Base-by-base conservation (phyloP, 768 basidiomycete species). In the Cubamyces sp. region DNA sequence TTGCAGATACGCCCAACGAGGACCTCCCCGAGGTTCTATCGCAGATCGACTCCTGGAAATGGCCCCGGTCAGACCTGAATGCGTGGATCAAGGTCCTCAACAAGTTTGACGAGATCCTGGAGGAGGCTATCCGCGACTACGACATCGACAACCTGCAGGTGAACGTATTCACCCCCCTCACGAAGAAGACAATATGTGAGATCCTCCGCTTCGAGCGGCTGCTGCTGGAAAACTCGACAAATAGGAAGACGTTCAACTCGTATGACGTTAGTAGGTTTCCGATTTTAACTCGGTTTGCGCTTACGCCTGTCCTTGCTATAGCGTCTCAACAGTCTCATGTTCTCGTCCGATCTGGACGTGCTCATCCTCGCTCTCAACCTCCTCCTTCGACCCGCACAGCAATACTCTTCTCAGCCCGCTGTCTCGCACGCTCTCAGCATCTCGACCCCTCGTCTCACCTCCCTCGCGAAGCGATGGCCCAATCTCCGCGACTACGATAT, bases 61-160 rank as follows among this genome's bases (percentile, higher is more conserved):
- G 93, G 90, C 93, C 95, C 39, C 86, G 97, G 64, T 95, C 95
- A 58, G 97, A 99, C 80, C 83, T 99, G 63, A 94, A 97, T 77
- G 87, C 91, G 59, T 99, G 97, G 97, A 87, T 94, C 74, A 88
- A 89, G 72, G 92, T 96, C 60, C 85, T 99, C 50, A 96, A 99
- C 82, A 91, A 91, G 73, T 95, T 99, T 73, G 97, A 99, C 78
- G 79, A 80, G 61, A 86, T 97, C 66, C 82, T 98, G 67, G 94
- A 91, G 70, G 86, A 86, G 42, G 80, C 88, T 67, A 90, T 97
- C 73, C 81, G 81, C 62, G 87, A 90, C 74, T 96, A 98, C 74
- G 87, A 91, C 56, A 82, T 98, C 63, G 89, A 91, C 75, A 87
- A 88, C 69, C 79, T 94, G 4, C 96, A 98, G 75, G 74, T 87